Percentiles rank a stretch among this genome's conserved stretches.
phyloP scores from a whole-genome alignment of 495 filamentous ascomycete species.

The Hypoxylon perforatum region DNA sequence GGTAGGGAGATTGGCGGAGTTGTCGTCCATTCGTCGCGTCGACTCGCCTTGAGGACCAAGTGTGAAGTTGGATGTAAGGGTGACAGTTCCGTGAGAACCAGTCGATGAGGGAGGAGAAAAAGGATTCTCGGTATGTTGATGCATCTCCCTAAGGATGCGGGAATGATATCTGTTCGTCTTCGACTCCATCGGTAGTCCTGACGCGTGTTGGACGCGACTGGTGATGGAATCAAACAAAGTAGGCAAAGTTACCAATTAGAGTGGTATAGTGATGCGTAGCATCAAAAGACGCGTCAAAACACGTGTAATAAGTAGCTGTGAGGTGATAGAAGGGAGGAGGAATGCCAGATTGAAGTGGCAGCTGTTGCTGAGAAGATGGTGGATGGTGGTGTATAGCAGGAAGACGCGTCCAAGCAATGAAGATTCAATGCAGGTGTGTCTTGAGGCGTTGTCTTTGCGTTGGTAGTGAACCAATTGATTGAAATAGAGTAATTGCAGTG shows the following conservation, averaged over 20 bases:
- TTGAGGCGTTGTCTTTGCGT: not conserved
- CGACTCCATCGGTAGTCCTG: constrained; percentile 38
- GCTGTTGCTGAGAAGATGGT: constrained; percentile 17
- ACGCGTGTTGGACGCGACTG: constrained; percentile 28
- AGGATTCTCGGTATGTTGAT: constrained; percentile 53
- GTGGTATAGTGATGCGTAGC: constrained; percentile 15
- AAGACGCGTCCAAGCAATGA: constrained; percentile 35
- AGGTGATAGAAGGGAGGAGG: not conserved
- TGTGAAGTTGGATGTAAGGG: constrained; percentile 59
- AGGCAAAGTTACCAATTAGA: constrained; percentile 26
- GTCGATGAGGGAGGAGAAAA: constrained; percentile 64
- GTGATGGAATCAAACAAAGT: constrained; percentile 31
- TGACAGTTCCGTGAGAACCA: constrained; percentile 62
- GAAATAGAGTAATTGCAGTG: constrained; percentile 23
- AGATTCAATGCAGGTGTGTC: constrained; percentile 21
- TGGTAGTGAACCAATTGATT: constrained; percentile 17
- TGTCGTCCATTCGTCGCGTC: constrained; percentile 49
- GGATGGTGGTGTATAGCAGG: not conserved
- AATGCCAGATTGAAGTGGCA: constrained; percentile 13
- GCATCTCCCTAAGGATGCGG: constrained; percentile 53
- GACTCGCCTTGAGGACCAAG: constrained; percentile 59
- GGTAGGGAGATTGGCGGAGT: constrained; percentile 30
- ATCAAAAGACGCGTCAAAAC: constrained; percentile 27
- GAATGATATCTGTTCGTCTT: constrained; percentile 46
- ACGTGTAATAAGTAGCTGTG: constrained; percentile 10